Base-by-base conservation (phyloP, 2,329 filamentous ascomycete genomes). In the Trichoderma koningiopsis region DNA sequence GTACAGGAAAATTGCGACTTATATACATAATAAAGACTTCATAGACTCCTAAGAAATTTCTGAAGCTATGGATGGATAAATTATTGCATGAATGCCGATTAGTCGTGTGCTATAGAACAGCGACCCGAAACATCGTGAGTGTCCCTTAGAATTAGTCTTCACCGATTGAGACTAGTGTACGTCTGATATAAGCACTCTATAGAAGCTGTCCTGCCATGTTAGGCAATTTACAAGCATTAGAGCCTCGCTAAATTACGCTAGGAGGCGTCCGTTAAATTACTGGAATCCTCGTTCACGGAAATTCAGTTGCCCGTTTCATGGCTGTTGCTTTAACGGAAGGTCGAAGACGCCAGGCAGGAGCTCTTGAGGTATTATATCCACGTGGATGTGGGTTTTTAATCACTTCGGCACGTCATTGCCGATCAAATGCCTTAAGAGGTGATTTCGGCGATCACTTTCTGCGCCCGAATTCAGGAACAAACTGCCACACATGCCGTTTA, bases 121-220 rank as follows among this genome's bases (percentile, higher is more conserved):
- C 62, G 52, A 53, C 37, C 27, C 52, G 62, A 65, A 47, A 35
- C 37, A 57, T 47, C 24, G 37, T 16, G 29, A 63, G 47, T 53
- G 47, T 53, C 60, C 43, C 47, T 63, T 53, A 31, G 16, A 63
- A 11, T 65, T 24, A 27, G n/a, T 24, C 16, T 40, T 19, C 16
- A 43, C 33, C 13, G 24, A 29, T 10, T 16, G 22, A 52, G 62
- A 29, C 19, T 56, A 65, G 35, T 49, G 43, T 27, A n/a, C 8
- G 27, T 56, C 62, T 65, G 62, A 65, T 65, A 65, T 65, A 65
- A 65, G 62, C 62, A 65, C 52, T 57, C 27, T 57, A 65, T 57
- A 57, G 27, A 27, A 22, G 19, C 27, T 47, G 52, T 65, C 62
- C 62, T 65, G 62, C 62, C 62, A 29, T 24, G 33, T 40, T 47